These are phyloP conservation scores for Parafenestella ontariensis DNA, from an alignment of 2,329 filamentous ascomycete genomes.

Conservation along the genomic window DNA sequence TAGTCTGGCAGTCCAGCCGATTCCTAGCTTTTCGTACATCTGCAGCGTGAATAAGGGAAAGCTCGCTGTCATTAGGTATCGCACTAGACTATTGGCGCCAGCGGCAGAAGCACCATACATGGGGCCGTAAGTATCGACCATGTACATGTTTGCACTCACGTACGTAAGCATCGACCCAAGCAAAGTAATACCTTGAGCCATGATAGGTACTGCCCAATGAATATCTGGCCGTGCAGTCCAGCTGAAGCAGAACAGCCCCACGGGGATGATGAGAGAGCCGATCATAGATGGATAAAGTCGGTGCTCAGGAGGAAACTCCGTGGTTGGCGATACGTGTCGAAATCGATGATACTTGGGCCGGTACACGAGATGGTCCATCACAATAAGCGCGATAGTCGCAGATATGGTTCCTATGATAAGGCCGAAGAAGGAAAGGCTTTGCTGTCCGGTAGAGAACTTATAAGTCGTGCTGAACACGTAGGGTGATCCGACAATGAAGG, in stretches of 20 bases:
- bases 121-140: slow-evolving; percentile 63
- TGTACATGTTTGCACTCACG: slow-evolving; percentile 52
- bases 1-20: slow-evolving; percentile 42
- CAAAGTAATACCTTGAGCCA: slow-evolving; percentile 40
- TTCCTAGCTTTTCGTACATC: slow-evolving; percentile 25
- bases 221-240: slow-evolving; percentile 46
- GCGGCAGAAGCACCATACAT: slow-evolving; percentile 52
- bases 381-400: background rate
- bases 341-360: background rate
- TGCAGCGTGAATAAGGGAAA: slow-evolving; percentile 69
- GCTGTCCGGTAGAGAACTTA: slow-evolving; percentile 9
- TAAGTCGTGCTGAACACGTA: slow-evolving; percentile 27
- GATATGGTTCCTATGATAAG: slow-evolving; percentile 9
- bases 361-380: slow-evolving; percentile 6
- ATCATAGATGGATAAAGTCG: slow-evolving; percentile 45
- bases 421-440: slow-evolving; percentile 13
- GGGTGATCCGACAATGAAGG: slow-evolving; percentile 33
- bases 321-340: slow-evolving; percentile 1
- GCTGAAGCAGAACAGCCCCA: slow-evolving; percentile 49
- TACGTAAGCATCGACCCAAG: slow-evolving; percentile 43
- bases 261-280: slow-evolving; percentile 42
- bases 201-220: slow-evolving; percentile 50
- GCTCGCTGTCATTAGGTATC: slow-evolving; percentile 62
- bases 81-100: slow-evolving; percentile 64
- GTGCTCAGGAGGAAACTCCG: slow-evolving; percentile 35